Evolutionary conservation across 257 asterid species (phyloP).

Genomic region (Osmanthus fragrans): DNA sequence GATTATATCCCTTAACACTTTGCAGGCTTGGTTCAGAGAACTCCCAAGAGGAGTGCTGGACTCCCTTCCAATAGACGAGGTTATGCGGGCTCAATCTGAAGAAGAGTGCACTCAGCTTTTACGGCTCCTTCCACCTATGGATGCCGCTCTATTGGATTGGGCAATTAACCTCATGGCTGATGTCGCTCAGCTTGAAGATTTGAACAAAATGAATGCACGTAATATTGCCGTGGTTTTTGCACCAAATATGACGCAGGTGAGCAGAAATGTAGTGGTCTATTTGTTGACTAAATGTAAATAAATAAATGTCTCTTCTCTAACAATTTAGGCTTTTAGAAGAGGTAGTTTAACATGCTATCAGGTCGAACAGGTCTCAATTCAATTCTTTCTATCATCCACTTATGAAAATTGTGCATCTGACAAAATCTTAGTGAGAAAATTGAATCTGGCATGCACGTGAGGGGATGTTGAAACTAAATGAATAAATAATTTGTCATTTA

Average conservation of each 20-base stretch:
- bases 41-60: slow-evolving; percentile 79
- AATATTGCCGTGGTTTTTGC: slow-evolving; percentile 92
- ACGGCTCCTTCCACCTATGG: slow-evolving; percentile 73
- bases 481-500: not conserved
- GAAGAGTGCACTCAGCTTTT: slow-evolving; percentile 69
- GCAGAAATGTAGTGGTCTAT: slow-evolving; percentile 10
- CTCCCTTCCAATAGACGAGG: slow-evolving; percentile 66
- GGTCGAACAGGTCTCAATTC: not conserved
- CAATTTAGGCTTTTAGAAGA: not conserved
- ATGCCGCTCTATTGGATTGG: slow-evolving; percentile 82
- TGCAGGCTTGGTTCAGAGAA: slow-evolving; percentile 90
- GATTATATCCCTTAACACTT: no score
- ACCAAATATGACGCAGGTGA: slow-evolving; percentile 92
- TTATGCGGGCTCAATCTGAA: slow-evolving; percentile 76
- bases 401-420: not conserved
- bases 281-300: not conserved
- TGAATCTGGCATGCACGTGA: not conserved
- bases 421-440: not conserved
- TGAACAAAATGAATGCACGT: slow-evolving; percentile 86
- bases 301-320: no score
- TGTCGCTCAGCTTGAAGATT: slow-evolving; percentile 74
- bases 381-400: not conserved
- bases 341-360: not conserved
- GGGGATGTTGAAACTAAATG: not conserved
- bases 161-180: slow-evolving; percentile 92